phyloP scores from a whole-genome alignment of 2,329 filamentous ascomycete genomes.

The Knufia fluminis region DNA sequence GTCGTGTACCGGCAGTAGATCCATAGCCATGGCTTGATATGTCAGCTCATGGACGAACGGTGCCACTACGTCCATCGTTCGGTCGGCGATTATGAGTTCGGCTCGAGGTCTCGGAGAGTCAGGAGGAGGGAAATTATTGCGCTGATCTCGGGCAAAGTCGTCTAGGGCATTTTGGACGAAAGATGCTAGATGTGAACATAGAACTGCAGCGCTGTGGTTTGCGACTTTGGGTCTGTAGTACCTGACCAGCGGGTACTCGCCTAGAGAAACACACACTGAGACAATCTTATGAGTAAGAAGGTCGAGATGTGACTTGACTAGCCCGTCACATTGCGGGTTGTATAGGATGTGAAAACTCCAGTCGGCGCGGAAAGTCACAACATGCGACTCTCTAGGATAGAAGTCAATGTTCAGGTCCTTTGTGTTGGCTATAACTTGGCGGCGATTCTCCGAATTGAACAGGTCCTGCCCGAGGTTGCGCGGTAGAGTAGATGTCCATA shows the following conservation, averaged over 20 bases:
- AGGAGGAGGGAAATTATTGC: conserved; percentile 69
- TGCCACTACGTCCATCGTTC: conserved; percentile 83
- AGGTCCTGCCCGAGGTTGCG: conserved; percentile 61
- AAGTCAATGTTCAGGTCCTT: conserved; percentile 80
- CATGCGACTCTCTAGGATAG: conserved; percentile 79
- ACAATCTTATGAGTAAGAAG: conserved; percentile 81
- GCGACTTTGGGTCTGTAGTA: conserved; percentile 70
- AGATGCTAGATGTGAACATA: conserved; percentile 78
- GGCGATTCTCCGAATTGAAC: conserved; percentile 58
- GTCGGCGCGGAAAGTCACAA: conserved; percentile 86
- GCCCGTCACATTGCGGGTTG: conserved; percentile 77
- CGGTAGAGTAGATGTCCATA: conserved; percentile 74
- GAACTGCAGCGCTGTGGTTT: conserved; percentile 75
- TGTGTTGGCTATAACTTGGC: conserved; percentile 66
- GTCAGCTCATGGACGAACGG: conserved; percentile 93
- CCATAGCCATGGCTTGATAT: conserved; percentile 96
- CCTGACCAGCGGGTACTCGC: conserved; percentile 85
- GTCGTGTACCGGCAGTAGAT: conserved; percentile 79
- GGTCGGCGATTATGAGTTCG: conserved; percentile 76
- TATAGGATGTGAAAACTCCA: conserved; percentile 92
- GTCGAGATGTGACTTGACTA: conserved; percentile 77
- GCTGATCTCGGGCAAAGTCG: conserved; percentile 71
- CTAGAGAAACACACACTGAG: conserved; percentile 80
- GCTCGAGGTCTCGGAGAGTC: conserved; percentile 63
- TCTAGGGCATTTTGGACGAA: conserved; percentile 91